phyloP scores from a whole-genome alignment of 2,329 filamentous ascomycete species.

The Fusarium graminum region DNA sequence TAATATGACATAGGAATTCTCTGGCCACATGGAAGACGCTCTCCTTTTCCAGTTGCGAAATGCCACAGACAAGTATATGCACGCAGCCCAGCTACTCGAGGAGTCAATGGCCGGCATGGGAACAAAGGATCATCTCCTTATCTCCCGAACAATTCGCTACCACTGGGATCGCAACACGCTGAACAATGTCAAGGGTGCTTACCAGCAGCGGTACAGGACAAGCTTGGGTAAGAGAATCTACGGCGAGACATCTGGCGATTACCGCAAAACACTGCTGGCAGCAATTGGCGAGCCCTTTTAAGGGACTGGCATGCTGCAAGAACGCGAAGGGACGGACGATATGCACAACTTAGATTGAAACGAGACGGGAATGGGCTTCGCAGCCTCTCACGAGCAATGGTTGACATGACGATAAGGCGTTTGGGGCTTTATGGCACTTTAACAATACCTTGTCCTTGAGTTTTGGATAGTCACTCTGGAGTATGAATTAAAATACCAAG shows the following conservation, averaged over 20 bases:
- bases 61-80: conserved; percentile 83
- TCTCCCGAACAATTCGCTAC: conserved; percentile 80
- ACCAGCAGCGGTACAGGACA: conserved; percentile 76
- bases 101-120: conserved; percentile 88
- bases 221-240: conserved; percentile 78
- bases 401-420: conserved; percentile 36
- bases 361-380: conserved; percentile 16
- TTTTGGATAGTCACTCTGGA: conserved; percentile 15
- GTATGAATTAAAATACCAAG: conserved; percentile 34
- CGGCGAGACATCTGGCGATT: conserved; percentile 88
- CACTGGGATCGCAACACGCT: conserved; percentile 87
- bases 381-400: conserved; percentile 25
- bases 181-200: conserved; percentile 83
- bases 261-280: conserved; percentile 81
- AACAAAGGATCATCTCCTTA: conserved; percentile 85
- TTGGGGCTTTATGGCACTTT: conserved; percentile 30
- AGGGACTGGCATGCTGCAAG: conserved; percentile 3
- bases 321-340: neutral
- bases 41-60: conserved; percentile 83
- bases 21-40: conserved; percentile 91
- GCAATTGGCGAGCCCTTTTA: conserved; percentile 63
- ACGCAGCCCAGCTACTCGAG: conserved; percentile 86
- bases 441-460: conserved; percentile 18
- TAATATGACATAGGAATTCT: conserved; percentile 72
- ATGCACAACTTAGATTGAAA: conserved; percentile 5